Base-by-base conservation (phyloP, 2,329 filamentous ascomycete genomes). In the Penicillium polonicum region DNA sequence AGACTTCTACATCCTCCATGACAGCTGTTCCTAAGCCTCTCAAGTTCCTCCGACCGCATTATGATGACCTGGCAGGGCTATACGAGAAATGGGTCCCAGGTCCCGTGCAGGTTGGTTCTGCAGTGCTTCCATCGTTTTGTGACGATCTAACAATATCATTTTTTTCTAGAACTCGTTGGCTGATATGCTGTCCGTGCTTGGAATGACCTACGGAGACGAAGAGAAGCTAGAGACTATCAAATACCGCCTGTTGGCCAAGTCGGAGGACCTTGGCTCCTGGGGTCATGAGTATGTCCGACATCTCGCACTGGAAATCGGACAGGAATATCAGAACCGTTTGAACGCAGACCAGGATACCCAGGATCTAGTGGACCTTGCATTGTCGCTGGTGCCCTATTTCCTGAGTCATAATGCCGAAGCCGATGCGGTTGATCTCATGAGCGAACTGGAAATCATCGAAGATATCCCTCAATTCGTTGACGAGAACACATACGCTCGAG, bases 1-100 rank as follows among this genome's bases (percentile, higher is more conserved):
- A 97, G 82, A 99, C 94, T 55, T 96, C 94, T 59, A 99, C 94
- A 65, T 97, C 92, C 59, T 99, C 95, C 45, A 99, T 99, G 94
- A 99, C 94, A 48, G 94, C 94, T 59, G 94, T 99, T 61, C 94
- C 95, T 25, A 99, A 99, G 79, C 94, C 94, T 35, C 84, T 99
- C 70, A 99, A 99, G 79, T 99, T 99, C 76, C 85, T 99, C 63
- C 87, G 94, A 80, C 94, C 93, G 66, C 93, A 99, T 78, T 99
- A 97, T 80, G 90, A 95, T 78, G 87, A 89, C 57, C 83, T 99
- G 72, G 89, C 89, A 62, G 89, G 89, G 75, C 81, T 92, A 29
- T 96, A 97, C 80, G 92, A 96, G 59, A 85, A 88, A 74, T 99
- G 95, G 94, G 84, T 89, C 4, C 83, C 84, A 56, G 87, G 91